Conservation (phyloP, 768 basidiomycete genomes). For the Pholiota microspora region DNA sequence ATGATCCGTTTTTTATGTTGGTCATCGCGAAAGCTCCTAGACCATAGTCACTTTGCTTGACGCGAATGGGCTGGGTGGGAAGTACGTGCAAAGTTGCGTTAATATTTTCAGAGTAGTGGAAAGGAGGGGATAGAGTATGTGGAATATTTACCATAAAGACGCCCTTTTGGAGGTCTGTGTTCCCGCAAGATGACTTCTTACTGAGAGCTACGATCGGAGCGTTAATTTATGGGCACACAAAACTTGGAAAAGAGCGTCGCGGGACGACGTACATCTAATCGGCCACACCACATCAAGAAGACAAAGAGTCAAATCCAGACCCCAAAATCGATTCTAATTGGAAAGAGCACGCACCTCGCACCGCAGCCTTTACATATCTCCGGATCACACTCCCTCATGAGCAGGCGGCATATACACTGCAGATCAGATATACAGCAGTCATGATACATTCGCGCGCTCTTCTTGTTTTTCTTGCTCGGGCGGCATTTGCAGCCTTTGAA, state of each 20-base stretch:
- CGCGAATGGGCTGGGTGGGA: slow-evolving; percentile 28
- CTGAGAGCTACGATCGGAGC: too few relatives aligned
- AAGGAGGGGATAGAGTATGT: background rate
- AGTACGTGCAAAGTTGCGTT: background rate
- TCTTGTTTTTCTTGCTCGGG: background rate
- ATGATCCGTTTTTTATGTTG: slow-evolving; percentile 8
- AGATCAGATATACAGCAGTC: slow-evolving; percentile 17
- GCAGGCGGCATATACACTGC: slow-evolving; percentile 35
- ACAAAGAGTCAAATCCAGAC: too few relatives aligned
- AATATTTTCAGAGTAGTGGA: background rate
- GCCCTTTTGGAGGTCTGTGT: slow-evolving; percentile 21
- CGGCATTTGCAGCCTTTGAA: slow-evolving; percentile 41
- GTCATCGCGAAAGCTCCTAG: slow-evolving; percentile 45
- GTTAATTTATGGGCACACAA: too few relatives aligned
- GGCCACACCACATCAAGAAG: too few relatives aligned
- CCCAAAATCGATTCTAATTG: background rate
- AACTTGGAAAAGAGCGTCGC: too few relatives aligned
- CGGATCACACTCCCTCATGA: slow-evolving; percentile 49
- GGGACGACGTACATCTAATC: too few relatives aligned
- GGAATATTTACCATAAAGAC: slow-evolving; percentile 16
- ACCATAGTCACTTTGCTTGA: slow-evolving; percentile 36
- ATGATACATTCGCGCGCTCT: background rate
- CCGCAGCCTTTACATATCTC: slow-evolving; percentile 45
- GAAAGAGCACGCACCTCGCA: slow-evolving; percentile 30
- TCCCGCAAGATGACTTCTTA: too few relatives aligned